phyloP scores from a whole-genome alignment of 805 yeast species.

The Saturnispora bothae region DNA sequence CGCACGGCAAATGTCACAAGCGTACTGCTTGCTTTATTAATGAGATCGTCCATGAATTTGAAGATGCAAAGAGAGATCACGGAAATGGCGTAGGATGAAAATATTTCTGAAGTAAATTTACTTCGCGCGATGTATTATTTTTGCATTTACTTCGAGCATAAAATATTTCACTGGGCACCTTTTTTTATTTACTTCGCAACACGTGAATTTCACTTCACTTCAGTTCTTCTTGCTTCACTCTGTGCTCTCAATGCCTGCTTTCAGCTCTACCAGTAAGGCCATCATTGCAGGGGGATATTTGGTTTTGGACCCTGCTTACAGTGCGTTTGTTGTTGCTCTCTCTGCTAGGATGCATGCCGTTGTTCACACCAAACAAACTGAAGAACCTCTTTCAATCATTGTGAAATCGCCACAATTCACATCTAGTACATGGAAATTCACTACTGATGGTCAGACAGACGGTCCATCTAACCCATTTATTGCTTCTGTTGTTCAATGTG shows the following conservation, averaged over 20 bases:
- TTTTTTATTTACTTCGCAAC: too few species aligned
- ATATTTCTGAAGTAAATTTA: too few species aligned
- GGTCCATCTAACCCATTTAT: conserved; percentile 58
- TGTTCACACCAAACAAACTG: conserved; percentile 1
- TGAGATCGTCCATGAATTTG: too few species aligned
- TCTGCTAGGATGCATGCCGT: conserved; percentile 84
- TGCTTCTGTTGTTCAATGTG: conserved; percentile 47
- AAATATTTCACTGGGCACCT: too few species aligned
- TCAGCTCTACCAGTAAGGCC: conserved; percentile 95
- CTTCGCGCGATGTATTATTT: too few species aligned
- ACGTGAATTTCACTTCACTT: too few species aligned
- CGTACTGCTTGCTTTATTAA: too few species aligned
- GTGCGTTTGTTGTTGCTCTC: conserved; percentile 75
- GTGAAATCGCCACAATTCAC: conserved; percentile 71
- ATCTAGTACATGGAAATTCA: conserved; percentile 60
- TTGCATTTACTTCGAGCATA: too few species aligned
- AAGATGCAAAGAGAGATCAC: too few species aligned
- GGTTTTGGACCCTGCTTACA: conserved; percentile 68
- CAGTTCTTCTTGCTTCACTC: neutral
- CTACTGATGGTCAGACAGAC: conserved; percentile 10
- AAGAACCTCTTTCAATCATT: conserved; percentile 24
- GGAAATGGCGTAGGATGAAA: too few species aligned
- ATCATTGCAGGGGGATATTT: conserved; percentile 90
- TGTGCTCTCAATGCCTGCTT: conserved; percentile 18
- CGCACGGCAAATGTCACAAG: too few species aligned